Evolutionary conservation across 495 filamentous ascomycete species (phyloP).

Genomic region (Thozetella sp.): DNA sequence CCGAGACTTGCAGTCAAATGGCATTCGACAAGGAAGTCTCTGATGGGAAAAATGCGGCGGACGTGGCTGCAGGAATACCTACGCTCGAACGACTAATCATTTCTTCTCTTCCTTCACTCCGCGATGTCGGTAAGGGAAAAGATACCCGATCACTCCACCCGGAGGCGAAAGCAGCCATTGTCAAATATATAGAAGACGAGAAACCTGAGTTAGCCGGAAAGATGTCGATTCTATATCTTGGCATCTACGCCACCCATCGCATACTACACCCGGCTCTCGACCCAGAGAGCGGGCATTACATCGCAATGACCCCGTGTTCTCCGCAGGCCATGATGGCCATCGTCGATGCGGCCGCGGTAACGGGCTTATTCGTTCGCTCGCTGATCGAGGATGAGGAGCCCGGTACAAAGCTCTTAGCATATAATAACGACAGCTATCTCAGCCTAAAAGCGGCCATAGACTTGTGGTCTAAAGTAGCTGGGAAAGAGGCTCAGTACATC

Average conservation of each 20-base stretch:
- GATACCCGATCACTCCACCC: constrained; percentile 33
- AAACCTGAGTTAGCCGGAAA: constrained; percentile 22
- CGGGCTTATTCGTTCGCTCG: constrained; percentile 40
- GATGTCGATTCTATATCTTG: constrained; percentile 8
- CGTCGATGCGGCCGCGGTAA: constrained; percentile 34
- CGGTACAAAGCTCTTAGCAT: constrained; percentile 32
- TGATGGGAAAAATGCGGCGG: constrained; percentile 22
- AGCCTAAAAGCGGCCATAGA: not conserved
- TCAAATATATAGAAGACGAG: constrained; percentile 33
- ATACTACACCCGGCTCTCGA: constrained; percentile 31
- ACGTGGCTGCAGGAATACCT: constrained; percentile 39
- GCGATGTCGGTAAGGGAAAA: constrained; percentile 29
- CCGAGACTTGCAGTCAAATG: constrained; percentile 28
- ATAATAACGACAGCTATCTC: not conserved
- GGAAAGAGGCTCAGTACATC: not conserved
- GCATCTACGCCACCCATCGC: constrained; percentile 23
- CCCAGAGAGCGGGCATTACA: constrained; percentile 19
- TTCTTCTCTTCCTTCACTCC: constrained; percentile 33
- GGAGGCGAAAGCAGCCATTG: constrained; percentile 38
- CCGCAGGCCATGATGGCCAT: constrained; percentile 33
- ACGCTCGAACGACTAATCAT: constrained; percentile 43
- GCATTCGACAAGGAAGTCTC: constrained; percentile 39
- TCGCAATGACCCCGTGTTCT: constrained; percentile 2
- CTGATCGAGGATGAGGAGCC: constrained; percentile 39
- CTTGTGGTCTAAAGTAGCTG: not conserved